Percentiles rank a stretch among this genome's conserved stretches.
phyloP scores from a whole-genome alignment of 179 eudicot species.

The Monotropa hypopitys region DNA sequence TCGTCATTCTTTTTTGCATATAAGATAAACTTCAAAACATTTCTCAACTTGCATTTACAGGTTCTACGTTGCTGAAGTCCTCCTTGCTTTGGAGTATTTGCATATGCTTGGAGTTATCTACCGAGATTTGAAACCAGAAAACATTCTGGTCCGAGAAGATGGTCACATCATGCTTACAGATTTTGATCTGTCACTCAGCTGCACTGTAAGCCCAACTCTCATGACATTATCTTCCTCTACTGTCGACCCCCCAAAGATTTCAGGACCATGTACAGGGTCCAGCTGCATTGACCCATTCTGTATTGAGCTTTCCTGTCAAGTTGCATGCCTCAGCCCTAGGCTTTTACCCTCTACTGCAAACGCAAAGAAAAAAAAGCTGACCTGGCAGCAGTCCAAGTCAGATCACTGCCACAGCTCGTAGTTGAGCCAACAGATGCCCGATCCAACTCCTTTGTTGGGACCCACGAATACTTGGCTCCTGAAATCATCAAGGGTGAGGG shows the following conservation, averaged over 20 bases:
- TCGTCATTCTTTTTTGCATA: not conserved
- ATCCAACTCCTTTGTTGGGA: constrained; percentile 68
- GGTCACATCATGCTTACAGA: constrained; percentile 73
- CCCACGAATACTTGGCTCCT: constrained; percentile 72
- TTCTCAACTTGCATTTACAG: constrained; percentile 21
- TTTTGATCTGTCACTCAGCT: constrained; percentile 56
- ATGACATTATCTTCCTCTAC: constrained; percentile 38
- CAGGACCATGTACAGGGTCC: constrained; percentile 51
- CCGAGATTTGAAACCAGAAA: constrained; percentile 63
- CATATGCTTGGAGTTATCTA: constrained; percentile 67
- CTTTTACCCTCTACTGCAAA: constrained; percentile 28
- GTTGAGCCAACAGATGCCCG: constrained; percentile 65
- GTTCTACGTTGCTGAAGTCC: constrained; percentile 52
- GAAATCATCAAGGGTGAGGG: constrained; percentile 70
- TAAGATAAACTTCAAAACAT: not conserved
- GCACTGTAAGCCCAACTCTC: constrained; percentile 56
- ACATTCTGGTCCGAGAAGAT: constrained; percentile 51
- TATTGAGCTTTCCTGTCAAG: constrained; percentile 41
- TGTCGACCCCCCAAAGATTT: constrained; percentile 26
- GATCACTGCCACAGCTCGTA: constrained; percentile 50
- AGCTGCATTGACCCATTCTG: constrained; percentile 62
- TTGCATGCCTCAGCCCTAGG: constrained; percentile 39
- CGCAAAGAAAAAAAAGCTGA: constrained; percentile 24
- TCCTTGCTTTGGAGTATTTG: constrained; percentile 57
- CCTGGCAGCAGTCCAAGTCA: constrained; percentile 48